Evolutionary conservation across 306 rosid genomes (phyloP).

Genomic region (Bauhinia variegata): DNA sequence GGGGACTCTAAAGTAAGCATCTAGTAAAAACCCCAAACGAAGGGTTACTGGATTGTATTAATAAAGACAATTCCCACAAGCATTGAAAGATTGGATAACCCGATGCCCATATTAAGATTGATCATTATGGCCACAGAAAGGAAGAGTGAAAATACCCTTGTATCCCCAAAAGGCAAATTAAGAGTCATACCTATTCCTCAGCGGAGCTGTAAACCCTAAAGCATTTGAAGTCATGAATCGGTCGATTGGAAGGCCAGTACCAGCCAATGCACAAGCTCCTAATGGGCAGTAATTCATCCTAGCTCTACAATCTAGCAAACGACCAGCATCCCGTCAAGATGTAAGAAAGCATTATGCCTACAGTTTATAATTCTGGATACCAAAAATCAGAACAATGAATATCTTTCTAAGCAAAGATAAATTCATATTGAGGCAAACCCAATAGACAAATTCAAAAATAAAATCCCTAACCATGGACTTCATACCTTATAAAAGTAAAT

Average conservation of each 20-base stretch:
- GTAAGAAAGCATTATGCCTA: conserved; percentile 41
- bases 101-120: too few relatives aligned
- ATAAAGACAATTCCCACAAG: too few relatives aligned
- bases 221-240: conserved; percentile 93
- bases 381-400: neutral
- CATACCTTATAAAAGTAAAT: neutral
- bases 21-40: too few relatives aligned
- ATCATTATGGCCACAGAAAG: neutral
- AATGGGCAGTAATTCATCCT: conserved; percentile 86
- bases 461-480: neutral
- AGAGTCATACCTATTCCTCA: conserved; percentile 81
- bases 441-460: neutral
- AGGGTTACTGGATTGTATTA: too few relatives aligned
- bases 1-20: too few relatives aligned
- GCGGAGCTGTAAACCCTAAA: conserved; percentile 80
- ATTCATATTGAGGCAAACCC: neutral
- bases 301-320: conserved; percentile 81
- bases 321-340: conserved; percentile 96
- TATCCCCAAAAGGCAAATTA: neutral
- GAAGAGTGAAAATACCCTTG: neutral
- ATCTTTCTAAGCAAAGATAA: neutral
- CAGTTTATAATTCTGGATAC: conserved; percentile 24
- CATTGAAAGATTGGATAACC: too few relatives aligned
- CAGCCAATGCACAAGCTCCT: conserved; percentile 99
- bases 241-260: conserved; percentile 98